phyloP scores from a whole-genome alignment of 306 rosid genomes.

The Senna siamea region DNA sequence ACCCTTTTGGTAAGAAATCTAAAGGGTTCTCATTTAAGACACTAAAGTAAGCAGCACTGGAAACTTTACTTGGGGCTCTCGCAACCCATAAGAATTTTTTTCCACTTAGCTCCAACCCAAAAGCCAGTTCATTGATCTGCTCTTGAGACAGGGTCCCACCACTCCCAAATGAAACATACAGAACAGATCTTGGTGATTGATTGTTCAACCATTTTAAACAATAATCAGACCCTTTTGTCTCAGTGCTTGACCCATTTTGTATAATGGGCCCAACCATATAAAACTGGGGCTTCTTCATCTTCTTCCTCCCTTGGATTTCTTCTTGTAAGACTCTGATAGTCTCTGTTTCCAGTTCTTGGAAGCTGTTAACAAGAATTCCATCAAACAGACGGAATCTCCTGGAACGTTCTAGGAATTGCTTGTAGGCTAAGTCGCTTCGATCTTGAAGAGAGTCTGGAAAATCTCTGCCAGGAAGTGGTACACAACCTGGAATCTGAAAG shows the following conservation, averaged over 20 bases:
- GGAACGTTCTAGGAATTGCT: background rate
- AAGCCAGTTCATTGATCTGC: slow-evolving; percentile 12
- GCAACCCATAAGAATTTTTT: background rate
- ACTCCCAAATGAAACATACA: slow-evolving; percentile 9
- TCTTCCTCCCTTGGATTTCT: background rate
- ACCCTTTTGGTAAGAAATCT: slow-evolving; percentile 13
- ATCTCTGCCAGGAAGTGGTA: slow-evolving; percentile 1
- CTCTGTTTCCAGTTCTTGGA: slow-evolving; percentile 26
- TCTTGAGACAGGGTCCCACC: slow-evolving; percentile 11
- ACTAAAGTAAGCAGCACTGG: slow-evolving; percentile 2
- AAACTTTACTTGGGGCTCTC: slow-evolving; percentile 1
- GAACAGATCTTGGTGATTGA: background rate
- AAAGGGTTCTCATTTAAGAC: background rate
- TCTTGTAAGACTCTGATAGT: slow-evolving; percentile 30
- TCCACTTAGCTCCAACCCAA: background rate
- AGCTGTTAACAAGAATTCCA: slow-evolving; percentile 39
- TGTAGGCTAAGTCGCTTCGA: slow-evolving; percentile 16
- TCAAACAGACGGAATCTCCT: background rate
- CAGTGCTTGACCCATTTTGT: background rate
- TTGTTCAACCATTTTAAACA: background rate
- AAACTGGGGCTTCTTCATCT: background rate
- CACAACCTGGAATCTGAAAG: slow-evolving; percentile 3
- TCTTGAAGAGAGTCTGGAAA: background rate
- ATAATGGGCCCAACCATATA: background rate
- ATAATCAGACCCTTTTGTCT: background rate